A percentile compares a stretch with the other conserved stretches of the same genome.
Evolutionary conservation across 257 asterid genomes (phyloP).

Genomic region (Agastache rugosa): DNA sequence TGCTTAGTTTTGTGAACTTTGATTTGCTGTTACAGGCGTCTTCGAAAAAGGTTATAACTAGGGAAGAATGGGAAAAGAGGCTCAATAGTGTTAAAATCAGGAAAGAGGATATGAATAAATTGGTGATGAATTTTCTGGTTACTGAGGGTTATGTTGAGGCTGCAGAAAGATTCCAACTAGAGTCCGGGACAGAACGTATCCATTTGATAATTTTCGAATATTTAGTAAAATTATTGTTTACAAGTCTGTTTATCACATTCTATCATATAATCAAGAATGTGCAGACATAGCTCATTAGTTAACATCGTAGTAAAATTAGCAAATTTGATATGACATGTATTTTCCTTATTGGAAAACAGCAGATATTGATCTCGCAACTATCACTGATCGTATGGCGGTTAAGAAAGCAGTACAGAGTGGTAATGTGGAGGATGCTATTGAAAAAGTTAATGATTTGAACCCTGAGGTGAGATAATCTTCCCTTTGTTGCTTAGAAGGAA

Average conservation of each 20-base stretch:
- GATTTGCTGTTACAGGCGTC: constrained; percentile 54
- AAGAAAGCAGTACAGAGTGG: constrained; percentile 92
- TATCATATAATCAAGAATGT: neutral
- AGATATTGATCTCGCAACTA: constrained; percentile 87
- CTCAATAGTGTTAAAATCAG: constrained; percentile 60
- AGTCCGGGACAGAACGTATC: constrained; percentile 94
- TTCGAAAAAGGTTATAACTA: constrained; percentile 67
- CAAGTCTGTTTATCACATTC: neutral
- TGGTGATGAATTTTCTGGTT: constrained; percentile 87
- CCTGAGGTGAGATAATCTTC: constrained; percentile 68
- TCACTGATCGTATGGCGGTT: constrained; percentile 85
- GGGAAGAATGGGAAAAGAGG: constrained; percentile 83
- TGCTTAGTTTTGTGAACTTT: constrained; percentile 27
- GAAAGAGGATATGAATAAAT: constrained; percentile 78
- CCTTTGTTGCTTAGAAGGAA: constrained; percentile 10
- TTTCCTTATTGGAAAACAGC: constrained; percentile 73
- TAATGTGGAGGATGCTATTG: constrained; percentile 89
- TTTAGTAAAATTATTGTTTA: neutral
- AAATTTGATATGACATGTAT: neutral
- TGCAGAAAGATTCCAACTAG: constrained; percentile 74
- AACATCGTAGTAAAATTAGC: neutral
- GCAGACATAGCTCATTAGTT: neutral
- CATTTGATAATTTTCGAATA: constrained; percentile 27
- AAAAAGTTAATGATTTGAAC: constrained; percentile 86
- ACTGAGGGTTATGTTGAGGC: constrained; percentile 88